phyloP scores from a whole-genome alignment of 2,329 filamentous ascomycete species.

The Pseudogymnoascus sp. region DNA sequence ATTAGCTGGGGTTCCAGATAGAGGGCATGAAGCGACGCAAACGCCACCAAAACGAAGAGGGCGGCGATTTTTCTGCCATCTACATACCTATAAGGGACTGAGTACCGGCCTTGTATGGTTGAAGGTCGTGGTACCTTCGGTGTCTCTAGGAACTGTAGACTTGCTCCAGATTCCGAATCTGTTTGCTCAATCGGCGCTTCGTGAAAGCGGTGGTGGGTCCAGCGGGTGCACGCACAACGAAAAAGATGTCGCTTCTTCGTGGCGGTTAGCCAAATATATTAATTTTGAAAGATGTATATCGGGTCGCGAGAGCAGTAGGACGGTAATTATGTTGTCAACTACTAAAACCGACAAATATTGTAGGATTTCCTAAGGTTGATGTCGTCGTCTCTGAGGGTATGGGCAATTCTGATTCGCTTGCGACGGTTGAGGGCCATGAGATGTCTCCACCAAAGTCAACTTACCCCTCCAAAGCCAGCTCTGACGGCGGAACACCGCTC shows the following conservation, averaged over 20 bases:
- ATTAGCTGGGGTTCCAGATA: conserved; percentile 9
- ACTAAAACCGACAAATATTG: neutral
- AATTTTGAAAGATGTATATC: neutral
- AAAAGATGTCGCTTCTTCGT: conserved; percentile 1
- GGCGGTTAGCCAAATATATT: conserved; percentile 1
- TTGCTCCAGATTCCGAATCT: conserved; percentile 6
- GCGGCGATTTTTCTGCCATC: neutral
- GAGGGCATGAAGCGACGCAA: neutral
- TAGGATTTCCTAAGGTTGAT: neutral
- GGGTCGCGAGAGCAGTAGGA: neutral
- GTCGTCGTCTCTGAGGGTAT: conserved; percentile 1
- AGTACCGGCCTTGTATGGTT: conserved; percentile 8
- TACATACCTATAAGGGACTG: conserved; percentile 8
- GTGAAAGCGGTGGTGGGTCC: conserved; percentile 8
- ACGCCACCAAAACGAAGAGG: neutral
- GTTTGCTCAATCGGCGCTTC: conserved; percentile 8
- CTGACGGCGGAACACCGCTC: neutral
- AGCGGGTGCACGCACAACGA: conserved; percentile 5
- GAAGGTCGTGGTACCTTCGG: conserved; percentile 7
- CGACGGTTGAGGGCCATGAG: neutral
- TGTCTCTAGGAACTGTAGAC: conserved; percentile 8
- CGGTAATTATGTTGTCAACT: neutral
- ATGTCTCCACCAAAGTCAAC: conserved; percentile 5
- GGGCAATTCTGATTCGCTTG: conserved; percentile 2
- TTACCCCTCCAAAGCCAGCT: conserved; percentile 3